Percentiles rank a stretch among this genome's conserved stretches.
phyloP scores from a whole-genome alignment of 2,329 filamentous ascomycete genomes.

The Alternaria burnsii region DNA sequence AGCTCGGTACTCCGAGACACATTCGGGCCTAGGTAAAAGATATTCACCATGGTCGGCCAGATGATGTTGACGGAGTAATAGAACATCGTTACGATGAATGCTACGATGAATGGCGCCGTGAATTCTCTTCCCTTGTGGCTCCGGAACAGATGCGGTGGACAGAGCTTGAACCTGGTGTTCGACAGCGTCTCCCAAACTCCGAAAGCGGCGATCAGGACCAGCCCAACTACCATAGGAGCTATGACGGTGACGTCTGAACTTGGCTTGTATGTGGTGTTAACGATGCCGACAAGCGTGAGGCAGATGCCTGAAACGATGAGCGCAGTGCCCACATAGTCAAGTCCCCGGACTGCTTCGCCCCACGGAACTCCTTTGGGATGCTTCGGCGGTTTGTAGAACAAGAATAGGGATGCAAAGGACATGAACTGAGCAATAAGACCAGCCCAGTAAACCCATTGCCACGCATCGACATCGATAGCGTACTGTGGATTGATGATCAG shows the following conservation, averaged over 20 bases:
- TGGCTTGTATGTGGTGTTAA: conserved; percentile 41
- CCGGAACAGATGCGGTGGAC: conserved; percentile 55
- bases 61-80: conserved; percentile 61
- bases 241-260: conserved; percentile 40
- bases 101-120: conserved; percentile 58
- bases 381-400: conserved; percentile 3
- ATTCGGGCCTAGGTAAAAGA: conserved; percentile 53
- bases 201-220: conserved; percentile 43
- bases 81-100: conserved; percentile 62
- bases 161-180: conserved; percentile 46
- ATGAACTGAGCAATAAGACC: conserved; percentile 35
- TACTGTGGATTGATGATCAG: not conserved
- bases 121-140: conserved; percentile 58
- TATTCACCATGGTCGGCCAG: conserved; percentile 59
- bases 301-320: conserved; percentile 42
- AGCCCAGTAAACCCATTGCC: conserved; percentile 36
- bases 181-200: conserved; percentile 48
- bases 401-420: conserved; percentile 28
- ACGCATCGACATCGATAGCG: conserved; percentile 29
- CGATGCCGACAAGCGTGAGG: conserved; percentile 44
- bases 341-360: conserved; percentile 33
- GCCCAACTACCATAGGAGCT: conserved; percentile 45
- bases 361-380: conserved; percentile 13
- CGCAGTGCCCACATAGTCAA: conserved; percentile 44
- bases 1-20: conserved; percentile 41